A percentile compares a stretch with the other conserved stretches of the same genome.
phyloP scores from a whole-genome alignment of 177 flowering plant species.

The Vitis hybrid region DNA sequence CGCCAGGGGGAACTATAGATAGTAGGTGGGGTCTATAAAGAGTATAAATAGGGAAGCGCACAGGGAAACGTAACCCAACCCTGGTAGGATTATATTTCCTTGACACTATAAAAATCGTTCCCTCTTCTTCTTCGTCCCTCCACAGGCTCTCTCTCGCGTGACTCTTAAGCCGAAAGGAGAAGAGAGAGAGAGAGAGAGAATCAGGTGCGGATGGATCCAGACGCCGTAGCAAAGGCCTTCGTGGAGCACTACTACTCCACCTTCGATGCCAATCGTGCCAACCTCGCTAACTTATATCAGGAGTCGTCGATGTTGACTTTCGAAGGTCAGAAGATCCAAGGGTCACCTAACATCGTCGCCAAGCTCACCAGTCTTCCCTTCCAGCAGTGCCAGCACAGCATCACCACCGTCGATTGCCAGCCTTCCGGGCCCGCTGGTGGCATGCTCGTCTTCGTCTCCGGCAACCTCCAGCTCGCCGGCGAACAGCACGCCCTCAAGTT shows the following conservation, averaged over 20 bases:
- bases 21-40: too few species aligned
- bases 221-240: conserved; percentile 67
- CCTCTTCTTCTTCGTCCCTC: background rate
- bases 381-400: conserved; percentile 77
- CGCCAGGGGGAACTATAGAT: too few species aligned
- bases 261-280: conserved; percentile 66
- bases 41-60: too few species aligned
- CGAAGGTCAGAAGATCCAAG: conserved; percentile 82
- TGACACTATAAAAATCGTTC: background rate
- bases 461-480: conserved; percentile 78
- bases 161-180: background rate
- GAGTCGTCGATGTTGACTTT: conserved; percentile 73
- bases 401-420: conserved; percentile 84
- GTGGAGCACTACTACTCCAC: conserved; percentile 86
- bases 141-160: conserved; percentile 1
- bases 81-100: background rate
- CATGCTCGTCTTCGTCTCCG: conserved; percentile 77
- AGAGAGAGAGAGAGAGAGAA: background rate
- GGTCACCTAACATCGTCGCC: conserved; percentile 59
- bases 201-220: conserved; percentile 59
- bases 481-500: conserved; percentile 77
- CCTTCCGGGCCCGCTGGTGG: conserved; percentile 79
- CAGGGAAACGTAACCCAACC: background rate
- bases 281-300: conserved; percentile 62
- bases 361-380: conserved; percentile 74